Conservation (phyloP, 768 basidiomycete genomes). For the Pisolithus marmoratus region DNA sequence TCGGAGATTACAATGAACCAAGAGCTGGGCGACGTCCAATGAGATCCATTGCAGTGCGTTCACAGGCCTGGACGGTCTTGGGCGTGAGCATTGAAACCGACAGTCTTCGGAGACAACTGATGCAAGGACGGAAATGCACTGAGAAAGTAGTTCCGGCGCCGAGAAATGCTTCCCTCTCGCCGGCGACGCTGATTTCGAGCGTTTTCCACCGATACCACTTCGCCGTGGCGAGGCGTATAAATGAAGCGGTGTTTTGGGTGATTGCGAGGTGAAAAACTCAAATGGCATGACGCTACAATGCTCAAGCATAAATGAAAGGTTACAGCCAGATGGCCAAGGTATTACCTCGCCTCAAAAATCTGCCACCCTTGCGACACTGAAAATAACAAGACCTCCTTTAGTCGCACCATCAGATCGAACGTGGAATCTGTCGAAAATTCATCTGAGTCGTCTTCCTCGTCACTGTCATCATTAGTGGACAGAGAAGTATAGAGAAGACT, state of each 20-base stretch:
- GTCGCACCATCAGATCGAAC: slow-evolving; percentile 55
- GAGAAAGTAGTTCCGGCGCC: slow-evolving; percentile 49
- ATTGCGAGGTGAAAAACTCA: not conserved
- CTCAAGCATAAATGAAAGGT: not conserved
- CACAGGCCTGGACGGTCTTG: slow-evolving; percentile 63
- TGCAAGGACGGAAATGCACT: slow-evolving; percentile 55
- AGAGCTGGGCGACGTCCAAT: slow-evolving; percentile 66
- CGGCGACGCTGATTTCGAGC: slow-evolving; percentile 51
- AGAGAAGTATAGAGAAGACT: slow-evolving; percentile 1
- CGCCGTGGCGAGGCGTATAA: slow-evolving; percentile 26
- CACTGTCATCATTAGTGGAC: slow-evolving; percentile 12
- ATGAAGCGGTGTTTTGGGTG: slow-evolving; percentile 33
- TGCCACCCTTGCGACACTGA: slow-evolving; percentile 54
- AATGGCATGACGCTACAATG: not conserved
- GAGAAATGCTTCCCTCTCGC: slow-evolving; percentile 23
- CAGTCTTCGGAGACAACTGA: slow-evolving; percentile 70
- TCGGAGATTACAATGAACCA: slow-evolving; percentile 50
- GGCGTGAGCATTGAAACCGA: slow-evolving; percentile 52
- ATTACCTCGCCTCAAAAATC: slow-evolving; percentile 53
- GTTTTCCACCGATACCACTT: slow-evolving; percentile 36
- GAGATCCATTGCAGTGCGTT: slow-evolving; percentile 68
- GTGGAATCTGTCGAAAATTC: slow-evolving; percentile 62
- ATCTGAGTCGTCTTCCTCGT: slow-evolving; percentile 35
- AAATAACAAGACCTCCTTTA: slow-evolving; percentile 55
- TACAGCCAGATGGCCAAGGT: not conserved